Evolutionary conservation across 2,329 filamentous ascomycete genomes (phyloP), one percentile per base, ranked within the genome.

Genomic region (Tolypocladium tundrense): DNA sequence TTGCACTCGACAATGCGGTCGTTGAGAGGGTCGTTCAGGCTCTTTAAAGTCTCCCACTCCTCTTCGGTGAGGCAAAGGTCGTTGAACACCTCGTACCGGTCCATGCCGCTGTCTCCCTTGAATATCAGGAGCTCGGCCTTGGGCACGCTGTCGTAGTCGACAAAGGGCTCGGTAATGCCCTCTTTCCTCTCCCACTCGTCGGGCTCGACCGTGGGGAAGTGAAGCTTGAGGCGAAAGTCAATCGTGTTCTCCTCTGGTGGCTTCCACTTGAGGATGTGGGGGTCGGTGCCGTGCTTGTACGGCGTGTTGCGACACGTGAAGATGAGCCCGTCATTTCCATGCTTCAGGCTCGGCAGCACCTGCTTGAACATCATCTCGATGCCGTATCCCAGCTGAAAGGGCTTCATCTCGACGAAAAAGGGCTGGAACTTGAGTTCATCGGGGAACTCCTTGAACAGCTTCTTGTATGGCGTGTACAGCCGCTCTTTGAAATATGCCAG

Each of bases 261-360:
- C 74, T 99, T 99, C 94, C 94, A 99, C 73, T 99, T 99, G 43
- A 99, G 78, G 62, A 97, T 99, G 70, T 96, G 88, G 54, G 84
- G 84, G 72, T 99, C 94, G 14, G 94, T 99, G 64, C 94, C 94
- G 63, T 88, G 87, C 65, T 87, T 87, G 76, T 99, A 99, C 11
- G 87, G 82, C 21, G 90, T 91, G 65, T 85, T 88, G 62, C 90
- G 86, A 75, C 93, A 96, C n/a, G 94, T 97, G 74, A 97, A 99
- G 68, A 99, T 96, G 53, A 99, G 81, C 7, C 94, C 94, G 70
- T 99, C 94, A 71, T 97, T 97, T 61, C 93, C 92, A 70, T 99
- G 94, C 64, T 87, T 88, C 41, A 99, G 82, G 48, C 80, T 85
- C 1, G 91, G 92, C 35, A 97, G 84, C 51, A 95, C 84, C 58